Percentiles rank a stretch among this genome's conserved stretches.
phyloP scores from a whole-genome alignment of 2,329 filamentous ascomycete species.

The Trichoderma harzianum region DNA sequence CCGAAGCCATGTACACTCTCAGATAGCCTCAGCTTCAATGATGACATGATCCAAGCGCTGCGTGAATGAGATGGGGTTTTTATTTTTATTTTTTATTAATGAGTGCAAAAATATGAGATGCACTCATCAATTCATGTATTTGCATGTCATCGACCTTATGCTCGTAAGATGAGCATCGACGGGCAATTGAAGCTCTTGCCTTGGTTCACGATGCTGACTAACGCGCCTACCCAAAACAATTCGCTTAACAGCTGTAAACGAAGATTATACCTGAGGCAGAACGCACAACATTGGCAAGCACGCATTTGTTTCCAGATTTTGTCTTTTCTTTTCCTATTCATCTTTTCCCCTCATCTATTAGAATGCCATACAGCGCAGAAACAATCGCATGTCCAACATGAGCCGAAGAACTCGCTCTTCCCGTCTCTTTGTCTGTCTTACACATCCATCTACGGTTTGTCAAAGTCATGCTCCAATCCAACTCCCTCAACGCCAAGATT shows the following conservation, averaged over 20 bases:
- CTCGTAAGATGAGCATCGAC: not conserved
- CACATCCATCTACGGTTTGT: not conserved
- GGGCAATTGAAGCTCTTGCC: not conserved
- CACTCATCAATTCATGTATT: not conserved
- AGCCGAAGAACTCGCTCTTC: accelerated
- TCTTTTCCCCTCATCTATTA: accelerated
- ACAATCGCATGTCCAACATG: not conserved
- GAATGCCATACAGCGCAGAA: not conserved
- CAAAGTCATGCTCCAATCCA: not conserved
- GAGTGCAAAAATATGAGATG: not conserved
- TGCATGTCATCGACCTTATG: not conserved
- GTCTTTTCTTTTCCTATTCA: not conserved
- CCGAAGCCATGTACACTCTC: not conserved
- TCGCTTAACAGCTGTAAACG: not conserved
- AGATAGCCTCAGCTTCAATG: not conserved
- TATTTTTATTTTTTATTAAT: too few relatives aligned
- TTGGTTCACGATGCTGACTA: not conserved
- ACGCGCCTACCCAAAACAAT: not conserved
- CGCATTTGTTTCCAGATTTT: not conserved
- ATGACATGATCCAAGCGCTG: not conserved
- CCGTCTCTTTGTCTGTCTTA: not conserved
- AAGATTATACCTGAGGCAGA: not conserved
- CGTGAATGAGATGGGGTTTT: too few relatives aligned
- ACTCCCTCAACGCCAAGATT: not conserved
- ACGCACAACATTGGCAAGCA: not conserved